Evolutionary conservation across 2,329 filamentous ascomycete species (phyloP).

Genomic region (Nemania sp.): DNA sequence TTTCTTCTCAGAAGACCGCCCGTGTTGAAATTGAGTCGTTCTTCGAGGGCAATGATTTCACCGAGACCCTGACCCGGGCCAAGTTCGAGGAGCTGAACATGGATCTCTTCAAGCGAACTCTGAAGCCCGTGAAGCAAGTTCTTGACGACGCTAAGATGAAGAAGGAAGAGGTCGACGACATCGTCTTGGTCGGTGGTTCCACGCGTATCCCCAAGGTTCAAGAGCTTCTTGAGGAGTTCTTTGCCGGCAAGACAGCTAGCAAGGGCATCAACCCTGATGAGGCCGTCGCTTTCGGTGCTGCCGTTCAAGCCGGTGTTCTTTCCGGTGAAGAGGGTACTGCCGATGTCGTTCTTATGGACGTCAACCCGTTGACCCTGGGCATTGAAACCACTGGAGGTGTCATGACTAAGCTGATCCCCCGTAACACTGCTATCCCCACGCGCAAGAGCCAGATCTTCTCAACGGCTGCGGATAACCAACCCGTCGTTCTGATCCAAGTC

Average conservation of each 20-base stretch:
- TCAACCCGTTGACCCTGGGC: conserved; percentile 94
- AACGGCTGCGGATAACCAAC: conserved; percentile 95
- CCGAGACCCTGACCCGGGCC: conserved; percentile 95
- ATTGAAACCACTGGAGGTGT: conserved; percentile 97
- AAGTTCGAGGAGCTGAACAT: conserved; percentile 99
- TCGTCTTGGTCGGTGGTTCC: conserved; percentile 96
- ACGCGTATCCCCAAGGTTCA: conserved; percentile 99
- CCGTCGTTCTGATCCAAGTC: conserved; percentile 92
- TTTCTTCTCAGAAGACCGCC: conserved; percentile 91
- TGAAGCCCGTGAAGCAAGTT: conserved; percentile 98
- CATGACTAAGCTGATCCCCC: conserved; percentile 95
- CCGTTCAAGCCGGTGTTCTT: conserved; percentile 94
- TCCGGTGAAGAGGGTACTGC: conserved; percentile 81
- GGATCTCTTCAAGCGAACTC: conserved; percentile 98
- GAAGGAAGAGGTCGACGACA: conserved; percentile 93
- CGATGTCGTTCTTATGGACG: conserved; percentile 92
- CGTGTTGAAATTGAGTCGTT: conserved; percentile 97
- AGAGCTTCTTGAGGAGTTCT: conserved; percentile 92
- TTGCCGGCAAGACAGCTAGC: conserved; percentile 92
- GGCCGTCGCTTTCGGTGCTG: conserved; percentile 96
- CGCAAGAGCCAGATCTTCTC: conserved; percentile 99
- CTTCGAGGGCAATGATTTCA: conserved; percentile 96
- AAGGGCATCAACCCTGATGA: conserved; percentile 99
- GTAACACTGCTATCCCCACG: conserved; percentile 92
- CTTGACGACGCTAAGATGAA: conserved; percentile 97